Percentiles rank a stretch among this genome's conserved stretches.
These are phyloP conservation scores for Beauveria sp. DNA, from an alignment of 2,329 filamentous ascomycete species.

Conservation along the genomic window DNA sequence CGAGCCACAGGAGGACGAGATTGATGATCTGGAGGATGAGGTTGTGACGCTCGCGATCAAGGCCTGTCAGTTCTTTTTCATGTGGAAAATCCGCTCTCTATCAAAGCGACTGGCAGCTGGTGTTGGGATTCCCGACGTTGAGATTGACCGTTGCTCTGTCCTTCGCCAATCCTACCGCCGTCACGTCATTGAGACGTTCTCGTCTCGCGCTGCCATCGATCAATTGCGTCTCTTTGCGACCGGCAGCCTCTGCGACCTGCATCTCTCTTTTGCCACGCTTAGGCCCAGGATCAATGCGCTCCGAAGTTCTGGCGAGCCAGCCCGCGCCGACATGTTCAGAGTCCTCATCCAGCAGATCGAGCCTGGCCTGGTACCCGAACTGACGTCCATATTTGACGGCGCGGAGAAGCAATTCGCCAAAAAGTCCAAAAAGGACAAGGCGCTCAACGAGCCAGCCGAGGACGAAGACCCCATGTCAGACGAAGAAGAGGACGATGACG, in stretches of 20 bases:
- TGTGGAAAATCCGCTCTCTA: slow-evolving; percentile 75
- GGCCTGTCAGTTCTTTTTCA: slow-evolving; percentile 78
- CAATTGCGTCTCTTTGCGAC: slow-evolving; percentile 70
- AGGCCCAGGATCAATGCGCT: slow-evolving; percentile 44
- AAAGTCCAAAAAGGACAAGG: slow-evolving; percentile 48
- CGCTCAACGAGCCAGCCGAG: slow-evolving; percentile 56
- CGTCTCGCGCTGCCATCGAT: slow-evolving; percentile 63
- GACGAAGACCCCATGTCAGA: slow-evolving; percentile 67
- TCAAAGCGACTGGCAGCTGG: slow-evolving; percentile 47
- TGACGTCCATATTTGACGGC: slow-evolving; percentile 70
- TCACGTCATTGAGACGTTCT: slow-evolving; percentile 60
- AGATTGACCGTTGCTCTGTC: slow-evolving; percentile 52
- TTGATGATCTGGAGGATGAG: slow-evolving; percentile 72
- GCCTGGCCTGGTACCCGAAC: slow-evolving; percentile 53
- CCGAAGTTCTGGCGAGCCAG: slow-evolving; percentile 20
- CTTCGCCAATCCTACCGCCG: slow-evolving; percentile 50
- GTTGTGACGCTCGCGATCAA: slow-evolving; percentile 70
- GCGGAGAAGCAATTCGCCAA: slow-evolving; percentile 74
- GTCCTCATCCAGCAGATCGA: slow-evolving; percentile 61
- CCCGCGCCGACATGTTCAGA: slow-evolving; percentile 25
- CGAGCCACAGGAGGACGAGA: slow-evolving; percentile 59
- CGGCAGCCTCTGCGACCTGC: slow-evolving; percentile 72
- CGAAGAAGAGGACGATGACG: slow-evolving; percentile 46
- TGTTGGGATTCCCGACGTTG: slow-evolving; percentile 45
- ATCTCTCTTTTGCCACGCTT: slow-evolving; percentile 70